Base-by-base conservation (phyloP, 306 rosid species). In the Dryas octopetala region DNA sequence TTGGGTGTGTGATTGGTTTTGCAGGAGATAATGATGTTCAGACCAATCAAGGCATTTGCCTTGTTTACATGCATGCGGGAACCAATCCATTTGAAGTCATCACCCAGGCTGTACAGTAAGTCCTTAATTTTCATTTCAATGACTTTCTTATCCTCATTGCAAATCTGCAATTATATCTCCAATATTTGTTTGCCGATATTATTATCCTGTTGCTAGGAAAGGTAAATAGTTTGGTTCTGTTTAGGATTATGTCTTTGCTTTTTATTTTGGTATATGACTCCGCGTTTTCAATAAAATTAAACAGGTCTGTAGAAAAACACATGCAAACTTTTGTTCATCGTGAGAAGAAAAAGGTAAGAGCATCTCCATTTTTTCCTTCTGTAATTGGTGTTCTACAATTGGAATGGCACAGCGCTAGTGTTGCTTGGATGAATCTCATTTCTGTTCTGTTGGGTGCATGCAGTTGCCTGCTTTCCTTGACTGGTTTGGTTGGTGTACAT, bases 401-500 rank as follows among this genome's bases (percentile, higher is more conserved):
- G 63, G 45, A 68, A 59, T 49, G 70, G 9, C 66, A 60, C 10
- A 38, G 14, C 63, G 12, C 44, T 4, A 60, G 44, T 60, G 32
- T 41, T 68, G 51, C 72, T 51, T 28, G 59, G 44, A 45, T 68
- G 74, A 60, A 48, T 75, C 73, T 81, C 62, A 71, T 23, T n/a
- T 80, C 79, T 72, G 49, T 79, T 70, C 12, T 75, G 43, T 81
- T 79, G 77, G 59, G 65, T 78, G 54, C 70, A 17, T 85, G 78
- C 55, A 94, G 97, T 80, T 90, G 76, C 99, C 99, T 66, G 86
- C 97, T 61, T 85, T 92, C 77, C 82, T 96, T 48, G 91, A 96
- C 65, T 90, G 96, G 96, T 96, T 96, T 86, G 99, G 99, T 64
- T 96, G 98, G 99, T 96, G 99, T 79, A 96, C 99, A 62, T 96